Evolutionary conservation across 495 filamentous ascomycete species (phyloP), one percentile per base, ranked within the genome.

Genomic region (Oleoguttula mirabilis): DNA sequence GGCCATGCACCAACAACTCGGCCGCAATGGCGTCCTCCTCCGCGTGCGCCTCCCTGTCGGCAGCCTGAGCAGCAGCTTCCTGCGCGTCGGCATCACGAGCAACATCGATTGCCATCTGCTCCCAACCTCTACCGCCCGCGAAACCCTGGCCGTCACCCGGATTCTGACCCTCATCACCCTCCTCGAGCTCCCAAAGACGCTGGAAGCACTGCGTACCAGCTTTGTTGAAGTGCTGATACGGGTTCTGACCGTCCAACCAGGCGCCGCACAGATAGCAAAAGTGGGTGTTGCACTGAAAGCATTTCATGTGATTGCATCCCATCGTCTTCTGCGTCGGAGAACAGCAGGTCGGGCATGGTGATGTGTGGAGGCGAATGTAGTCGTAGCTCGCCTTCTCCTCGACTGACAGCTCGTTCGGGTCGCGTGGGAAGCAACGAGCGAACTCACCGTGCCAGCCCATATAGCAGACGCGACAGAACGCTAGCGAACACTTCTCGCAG

Each of bases 231-330:
- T 98, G 90, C 34, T 66, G 59, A 50, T 95, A 98, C 8, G 90
- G 88, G 47, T 95, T 88, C 14, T 59, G 65, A 2, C 79, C 71
- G 15, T 75, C 65, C n/a, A 98, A 69, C 80, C 86, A 98, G 10
- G 75, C 69, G 0, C 80, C 80, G 59, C 90, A 98, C 4, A 98
- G 77, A 55, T 96, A 98, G 61, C 90, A 98, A 55, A 95, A 98
- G 59, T 96, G 90, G 1, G 84, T 79, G 32, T 75, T 66, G 65
- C 90, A 98, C 41, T 81, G 77, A 60, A 80, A 85, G 58, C 90
- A 98, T 12, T 77, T 80, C 90, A 98, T 98, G 56, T 98, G 90
- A 60, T 98, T 98, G 74, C 90, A 98, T 23, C 90, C 90, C 52
- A 84, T 76, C 10, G 77, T 82, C 64, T 98, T 98, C 52, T 95